Evolutionary conservation across 1,284 basidiomycete genomes (phyloP).

Genomic region (Laetiporus sulphureus): DNA sequence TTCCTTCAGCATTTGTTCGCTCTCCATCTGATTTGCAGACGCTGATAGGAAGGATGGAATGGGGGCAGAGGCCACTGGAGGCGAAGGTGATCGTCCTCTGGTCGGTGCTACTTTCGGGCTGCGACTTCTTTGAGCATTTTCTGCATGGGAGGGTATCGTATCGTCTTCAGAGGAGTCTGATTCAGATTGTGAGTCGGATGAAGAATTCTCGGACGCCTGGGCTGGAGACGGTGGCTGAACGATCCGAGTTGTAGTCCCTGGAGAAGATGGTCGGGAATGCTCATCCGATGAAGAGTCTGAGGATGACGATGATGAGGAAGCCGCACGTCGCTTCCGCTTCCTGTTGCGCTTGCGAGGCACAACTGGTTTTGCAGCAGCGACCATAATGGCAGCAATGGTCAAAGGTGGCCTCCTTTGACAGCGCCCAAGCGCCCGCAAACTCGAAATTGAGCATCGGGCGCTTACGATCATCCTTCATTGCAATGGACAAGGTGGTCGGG

Average conservation of each 20-base stretch:
- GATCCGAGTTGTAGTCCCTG: background rate
- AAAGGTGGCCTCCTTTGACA: background rate
- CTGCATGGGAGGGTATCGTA: background rate
- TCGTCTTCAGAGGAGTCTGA: conserved; percentile 1
- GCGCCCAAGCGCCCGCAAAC: background rate
- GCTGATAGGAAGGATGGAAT: conserved; percentile 47
- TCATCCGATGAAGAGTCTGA: conserved; percentile 21
- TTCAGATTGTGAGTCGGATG: conserved; percentile 8
- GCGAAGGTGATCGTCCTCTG: conserved; percentile 33
- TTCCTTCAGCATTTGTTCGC: conserved; percentile 50
- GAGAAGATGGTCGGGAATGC: conserved; percentile 1
- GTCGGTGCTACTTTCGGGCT: conserved; percentile 11
- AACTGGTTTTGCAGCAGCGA: conserved; percentile 11
- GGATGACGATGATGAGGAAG: conserved; percentile 30
- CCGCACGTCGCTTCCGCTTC: conserved; percentile 34
- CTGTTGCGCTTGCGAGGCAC: conserved; percentile 27
- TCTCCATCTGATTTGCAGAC: conserved; percentile 20
- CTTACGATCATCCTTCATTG: background rate
- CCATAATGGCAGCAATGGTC: background rate
- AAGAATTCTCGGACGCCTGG: conserved; percentile 17
- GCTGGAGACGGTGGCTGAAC: conserved; percentile 12
- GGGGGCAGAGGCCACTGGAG: conserved; percentile 42
- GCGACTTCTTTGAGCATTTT: background rate
- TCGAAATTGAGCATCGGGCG: conserved; percentile 2
- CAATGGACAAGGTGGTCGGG: conserved; percentile 53